A percentile compares a stretch with the other conserved stretches of the same genome.
These are phyloP conservation scores for Eurotiales sp. DNA, from an alignment of 2,329 filamentous ascomycete species.

Conservation along the genomic window DNA sequence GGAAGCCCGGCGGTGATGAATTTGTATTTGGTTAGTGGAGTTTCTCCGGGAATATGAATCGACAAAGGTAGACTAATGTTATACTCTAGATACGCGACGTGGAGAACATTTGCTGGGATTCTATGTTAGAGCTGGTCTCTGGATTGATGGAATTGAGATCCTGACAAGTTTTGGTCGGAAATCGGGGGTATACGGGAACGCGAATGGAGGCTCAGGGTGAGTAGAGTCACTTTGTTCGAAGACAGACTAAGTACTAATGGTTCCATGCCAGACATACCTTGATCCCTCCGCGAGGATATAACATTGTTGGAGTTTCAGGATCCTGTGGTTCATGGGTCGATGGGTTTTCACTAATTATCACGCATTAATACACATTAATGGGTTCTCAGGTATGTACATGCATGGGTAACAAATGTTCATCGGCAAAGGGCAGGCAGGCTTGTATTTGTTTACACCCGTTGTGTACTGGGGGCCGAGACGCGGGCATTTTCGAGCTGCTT, in stretches of 20 bases:
- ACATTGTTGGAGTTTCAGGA: constrained; percentile 81
- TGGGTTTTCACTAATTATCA: constrained; percentile 77
- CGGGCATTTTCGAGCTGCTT: not conserved
- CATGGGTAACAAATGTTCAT: too few relatives aligned
- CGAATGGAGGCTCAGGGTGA: constrained; percentile 75
- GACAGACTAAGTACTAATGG: not conserved
- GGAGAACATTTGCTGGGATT: constrained; percentile 89
- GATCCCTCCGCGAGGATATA: constrained; percentile 85
- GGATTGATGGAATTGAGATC: constrained; percentile 84
- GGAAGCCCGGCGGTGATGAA: constrained; percentile 64
- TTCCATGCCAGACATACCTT: constrained; percentile 69
- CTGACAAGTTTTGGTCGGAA: constrained; percentile 84
- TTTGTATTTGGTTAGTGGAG: constrained; percentile 68
- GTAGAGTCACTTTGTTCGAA: constrained; percentile 35
- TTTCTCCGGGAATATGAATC: too few relatives aligned
- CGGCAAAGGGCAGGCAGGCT: too few relatives aligned
- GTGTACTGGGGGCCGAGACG: not conserved
- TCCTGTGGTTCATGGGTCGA: constrained; percentile 78
- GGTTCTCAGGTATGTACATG: not conserved
- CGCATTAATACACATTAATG: constrained; percentile 25
- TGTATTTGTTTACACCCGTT: not conserved
- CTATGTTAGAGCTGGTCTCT: constrained; percentile 70
- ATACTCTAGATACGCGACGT: constrained; percentile 78
- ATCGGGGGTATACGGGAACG: constrained; percentile 80
- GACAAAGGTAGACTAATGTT: too few relatives aligned